Evolutionary conservation across 495 filamentous ascomycete species (phyloP), one percentile per base, ranked within the genome.

Genomic region (Neurospora sp.): DNA sequence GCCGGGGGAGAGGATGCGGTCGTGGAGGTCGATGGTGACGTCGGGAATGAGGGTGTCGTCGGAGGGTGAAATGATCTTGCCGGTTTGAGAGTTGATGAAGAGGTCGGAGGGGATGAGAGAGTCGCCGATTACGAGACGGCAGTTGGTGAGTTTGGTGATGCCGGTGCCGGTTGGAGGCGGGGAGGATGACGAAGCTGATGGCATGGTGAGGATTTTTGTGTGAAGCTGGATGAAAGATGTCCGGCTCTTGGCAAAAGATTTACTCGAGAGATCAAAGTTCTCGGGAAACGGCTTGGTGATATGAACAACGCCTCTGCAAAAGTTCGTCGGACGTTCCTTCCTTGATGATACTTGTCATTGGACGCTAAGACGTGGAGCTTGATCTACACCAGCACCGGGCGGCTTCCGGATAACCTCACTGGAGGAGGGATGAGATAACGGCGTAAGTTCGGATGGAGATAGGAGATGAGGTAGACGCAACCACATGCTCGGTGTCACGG

Each of bases 111-210:
- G 82, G 12, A 93, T 84, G 46, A 96, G 83, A 9, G 83, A 71
- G 73, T 88, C 83, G 71, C 87, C 88, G 69, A 88, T 87, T 65
- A 93, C 80, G 12, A 94, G 83, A 39, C 90, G 88, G 77, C 92
- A 93, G 83, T 94, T 94, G 78, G 92, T 94, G 78, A 96, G 90
- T 78, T 94, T 93, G 80, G 90, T 93, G 78, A 94, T 91, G 73
- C 89, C 85, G 65, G 84, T 53, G 11, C 69, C 69, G 9, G 71
- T 61, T 3, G 71, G 40, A 12, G 73, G 53, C 7, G 53, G 53
- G 22, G 27, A 65, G 14, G 53, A 9, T 1, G 27, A 35, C 5
- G 22, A 12, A 27, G 41, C 39, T 27, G 69, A 20, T 2, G 42
- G 11, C 39, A 31, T 46, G 18, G 20, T 65, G 31, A 65, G 12